Conservation (phyloP, 1,139 yeast species). For the Geotrichum restrictum region DNA sequence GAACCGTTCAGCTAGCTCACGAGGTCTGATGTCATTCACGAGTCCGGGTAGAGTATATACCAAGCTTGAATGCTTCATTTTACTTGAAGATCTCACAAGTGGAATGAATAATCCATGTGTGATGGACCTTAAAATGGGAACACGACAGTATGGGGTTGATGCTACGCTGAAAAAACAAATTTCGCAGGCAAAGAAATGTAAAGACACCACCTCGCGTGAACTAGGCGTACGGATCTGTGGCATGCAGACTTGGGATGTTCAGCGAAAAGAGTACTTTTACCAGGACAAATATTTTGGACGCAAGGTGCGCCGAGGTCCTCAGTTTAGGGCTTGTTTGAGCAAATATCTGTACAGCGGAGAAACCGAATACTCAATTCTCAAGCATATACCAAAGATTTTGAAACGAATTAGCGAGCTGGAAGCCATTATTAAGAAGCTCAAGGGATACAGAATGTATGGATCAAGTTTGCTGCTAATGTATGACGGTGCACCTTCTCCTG, state of each 20-base stretch:
- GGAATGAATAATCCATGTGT: slow-evolving; percentile 86
- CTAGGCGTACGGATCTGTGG: slow-evolving; percentile 95
- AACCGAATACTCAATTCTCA: slow-evolving; percentile 54
- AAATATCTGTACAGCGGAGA: slow-evolving; percentile 77
- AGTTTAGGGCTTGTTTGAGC: slow-evolving; percentile 68
- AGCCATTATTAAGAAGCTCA: slow-evolving; percentile 50
- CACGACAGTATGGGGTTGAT: slow-evolving; percentile 96
- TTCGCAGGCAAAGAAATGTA: slow-evolving; percentile 81
- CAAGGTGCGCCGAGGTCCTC: slow-evolving; percentile 63
- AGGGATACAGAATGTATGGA: slow-evolving; percentile 89
- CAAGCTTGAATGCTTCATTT: slow-evolving; percentile 70
- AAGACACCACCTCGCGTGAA: slow-evolving; percentile 69
- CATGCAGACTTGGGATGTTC: slow-evolving; percentile 74
- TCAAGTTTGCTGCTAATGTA: slow-evolving; percentile 84
- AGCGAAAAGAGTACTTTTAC: slow-evolving; percentile 50
- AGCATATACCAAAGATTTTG: slow-evolving; percentile 65
- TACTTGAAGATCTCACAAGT: slow-evolving; percentile 86
- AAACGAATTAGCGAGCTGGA: slow-evolving; percentile 57
- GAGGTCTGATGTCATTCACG: slow-evolving; percentile 18
- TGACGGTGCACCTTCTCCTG: slow-evolving; percentile 52
- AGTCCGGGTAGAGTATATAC: slow-evolving; percentile 29
- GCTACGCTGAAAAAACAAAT: slow-evolving; percentile 67
- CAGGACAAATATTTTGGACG: slow-evolving; percentile 94
- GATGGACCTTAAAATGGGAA: slow-evolving; percentile 94
- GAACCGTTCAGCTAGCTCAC: slow-evolving; percentile 11